phyloP scores from a whole-genome alignment of 331 rosid species.

The Rhamnella rubrinervis region DNA sequence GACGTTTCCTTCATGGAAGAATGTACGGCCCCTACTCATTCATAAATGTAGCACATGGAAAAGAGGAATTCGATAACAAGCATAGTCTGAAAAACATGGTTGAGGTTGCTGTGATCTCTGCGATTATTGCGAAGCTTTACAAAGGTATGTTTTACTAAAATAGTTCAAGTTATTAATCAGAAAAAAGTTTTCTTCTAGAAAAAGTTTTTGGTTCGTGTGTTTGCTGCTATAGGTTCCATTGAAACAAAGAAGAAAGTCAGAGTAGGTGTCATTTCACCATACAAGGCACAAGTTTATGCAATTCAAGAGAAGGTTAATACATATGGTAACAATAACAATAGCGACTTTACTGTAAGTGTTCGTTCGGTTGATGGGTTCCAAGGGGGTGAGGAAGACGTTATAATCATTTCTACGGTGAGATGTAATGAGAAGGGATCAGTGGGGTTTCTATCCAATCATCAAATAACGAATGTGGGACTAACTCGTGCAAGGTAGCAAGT shows the following conservation, averaged over 20 bases:
- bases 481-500: conserved; percentile 64
- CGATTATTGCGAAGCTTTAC: conserved; percentile 39
- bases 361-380: conserved; percentile 71
- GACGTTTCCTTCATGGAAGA: conserved; percentile 34
- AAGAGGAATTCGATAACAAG: conserved; percentile 36
- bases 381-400: conserved; percentile 76
- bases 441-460: conserved; percentile 58
- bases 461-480: conserved; percentile 67
- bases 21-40: conserved; percentile 50
- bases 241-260: conserved; percentile 36
- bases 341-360: conserved; percentile 41
- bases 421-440: conserved; percentile 47
- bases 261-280: conserved; percentile 63
- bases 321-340: conserved; percentile 13
- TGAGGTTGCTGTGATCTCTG: conserved; percentile 56
- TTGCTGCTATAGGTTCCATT: conserved; percentile 29
- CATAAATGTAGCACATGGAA: conserved; percentile 45
- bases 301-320: conserved; percentile 38
- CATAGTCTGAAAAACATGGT: conserved; percentile 47
- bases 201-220: conserved; percentile 1
- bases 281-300: conserved; percentile 59
- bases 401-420: conserved; percentile 71
- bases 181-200: background rate
- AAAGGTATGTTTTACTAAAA: conserved; percentile 29
- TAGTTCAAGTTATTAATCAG: conserved; percentile 10